These are phyloP conservation scores for Emmonsia crescens DNA, from an alignment of 2,329 filamentous ascomycete species.

Conservation along the genomic window DNA sequence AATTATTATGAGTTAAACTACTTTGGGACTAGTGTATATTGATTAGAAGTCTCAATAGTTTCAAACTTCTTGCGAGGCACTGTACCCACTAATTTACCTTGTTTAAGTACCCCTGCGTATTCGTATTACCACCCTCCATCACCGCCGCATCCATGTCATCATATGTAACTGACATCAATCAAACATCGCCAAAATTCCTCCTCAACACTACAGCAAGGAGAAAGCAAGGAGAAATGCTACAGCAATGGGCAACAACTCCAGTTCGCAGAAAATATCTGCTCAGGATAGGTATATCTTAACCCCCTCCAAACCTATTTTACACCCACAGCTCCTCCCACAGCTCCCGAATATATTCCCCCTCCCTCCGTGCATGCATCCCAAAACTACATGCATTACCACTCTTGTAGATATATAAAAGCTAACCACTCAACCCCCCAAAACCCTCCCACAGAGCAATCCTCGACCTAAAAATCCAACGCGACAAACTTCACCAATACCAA, in stretches of 20 bases:
- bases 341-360: neutral
- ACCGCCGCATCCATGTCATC: conserved; percentile 1
- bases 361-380: no score
- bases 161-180: neutral
- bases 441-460: conserved; percentile 65
- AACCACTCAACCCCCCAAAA: conserved; percentile 6
- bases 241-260: conserved; percentile 54
- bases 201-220: conserved; percentile 10
- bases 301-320: neutral
- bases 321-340: neutral
- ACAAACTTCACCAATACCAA: conserved; percentile 94
- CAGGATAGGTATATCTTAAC: conserved; percentile 66
- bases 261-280: conserved; percentile 55
- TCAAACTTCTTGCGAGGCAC: no score
- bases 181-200: neutral
- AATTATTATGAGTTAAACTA: no score
- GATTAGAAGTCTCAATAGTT: no score
- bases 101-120: neutral
- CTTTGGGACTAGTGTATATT: no score
- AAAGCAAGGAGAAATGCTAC: no score
- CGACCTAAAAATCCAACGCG: conserved; percentile 93
- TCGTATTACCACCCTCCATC: neutral
- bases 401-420: neutral
- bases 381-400: neutral
- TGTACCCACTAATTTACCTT: no score